These are phyloP conservation scores for Mrakia gelida DNA, from an alignment of 768 basidiomycete species.

Conservation along the genomic window DNA sequence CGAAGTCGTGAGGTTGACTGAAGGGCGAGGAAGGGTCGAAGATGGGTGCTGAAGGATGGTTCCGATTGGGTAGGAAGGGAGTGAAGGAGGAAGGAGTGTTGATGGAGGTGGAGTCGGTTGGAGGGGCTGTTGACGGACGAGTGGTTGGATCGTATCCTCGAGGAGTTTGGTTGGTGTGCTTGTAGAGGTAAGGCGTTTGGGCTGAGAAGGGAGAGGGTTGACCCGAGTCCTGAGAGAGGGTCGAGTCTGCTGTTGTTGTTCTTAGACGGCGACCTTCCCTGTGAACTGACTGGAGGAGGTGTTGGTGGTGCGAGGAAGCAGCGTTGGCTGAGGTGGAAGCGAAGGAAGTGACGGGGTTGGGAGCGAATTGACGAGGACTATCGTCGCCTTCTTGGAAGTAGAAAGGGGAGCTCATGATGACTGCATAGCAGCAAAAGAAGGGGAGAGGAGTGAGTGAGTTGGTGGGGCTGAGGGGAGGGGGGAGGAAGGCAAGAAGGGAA, in stretches of 20 bases:
- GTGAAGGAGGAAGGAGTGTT: neutral
- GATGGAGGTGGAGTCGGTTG: neutral
- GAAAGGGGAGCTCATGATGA: neutral
- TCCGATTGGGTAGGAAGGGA: neutral
- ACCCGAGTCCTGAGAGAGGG: neutral
- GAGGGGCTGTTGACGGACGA: neutral
- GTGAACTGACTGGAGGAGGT: neutral
- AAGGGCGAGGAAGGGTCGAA: slow-evolving; percentile 23
- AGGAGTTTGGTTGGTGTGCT: slow-evolving; percentile 4
- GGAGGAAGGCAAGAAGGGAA: neutral
- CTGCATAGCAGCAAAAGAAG: neutral
- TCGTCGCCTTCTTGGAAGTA: neutral
- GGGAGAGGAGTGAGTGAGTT: neutral
- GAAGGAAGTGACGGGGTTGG: neutral
- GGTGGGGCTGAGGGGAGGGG: too few relatives aligned
- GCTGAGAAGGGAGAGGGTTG: neutral
- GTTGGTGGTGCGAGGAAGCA: neutral
- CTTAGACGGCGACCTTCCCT: neutral
- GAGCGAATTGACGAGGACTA: neutral
- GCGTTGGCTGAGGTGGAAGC: neutral
- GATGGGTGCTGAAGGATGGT: slow-evolving; percentile 9
- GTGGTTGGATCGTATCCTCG: neutral
- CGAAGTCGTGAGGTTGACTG: slow-evolving; percentile 19
- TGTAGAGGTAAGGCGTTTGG: neutral
- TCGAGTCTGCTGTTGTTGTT: neutral